A percentile compares a stretch with the other conserved stretches of the same genome.
phyloP scores from a whole-genome alignment of 2,329 filamentous ascomycete genomes.

The Colletotrichum sp. region DNA sequence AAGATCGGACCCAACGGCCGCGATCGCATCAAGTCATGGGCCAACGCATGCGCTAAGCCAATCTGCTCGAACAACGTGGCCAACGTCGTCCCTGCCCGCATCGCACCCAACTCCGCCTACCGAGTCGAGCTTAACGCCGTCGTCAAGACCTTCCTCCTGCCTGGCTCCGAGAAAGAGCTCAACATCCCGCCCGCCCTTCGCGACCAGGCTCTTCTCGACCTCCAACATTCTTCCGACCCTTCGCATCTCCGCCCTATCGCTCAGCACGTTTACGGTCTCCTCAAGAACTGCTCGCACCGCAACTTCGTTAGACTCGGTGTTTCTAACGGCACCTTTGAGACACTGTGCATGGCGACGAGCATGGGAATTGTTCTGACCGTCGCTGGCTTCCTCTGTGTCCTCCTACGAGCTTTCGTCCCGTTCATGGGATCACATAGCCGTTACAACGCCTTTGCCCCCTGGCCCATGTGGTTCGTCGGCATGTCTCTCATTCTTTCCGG shows the following conservation, averaged over 20 bases:
- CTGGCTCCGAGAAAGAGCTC: constrained; percentile 48
- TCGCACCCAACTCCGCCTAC: constrained; percentile 14
- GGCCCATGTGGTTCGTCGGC: constrained; percentile 52
- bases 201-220: constrained; percentile 37
- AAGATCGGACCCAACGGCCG: constrained; percentile 12
- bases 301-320: constrained; percentile 59
- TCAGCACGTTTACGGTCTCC: constrained; percentile 50
- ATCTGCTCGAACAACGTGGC: constrained; percentile 2
- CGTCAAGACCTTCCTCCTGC: constrained; percentile 43
- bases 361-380: constrained; percentile 45
- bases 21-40: constrained; percentile 27
- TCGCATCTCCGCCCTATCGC: constrained; percentile 44
- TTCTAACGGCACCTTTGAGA: constrained; percentile 55
- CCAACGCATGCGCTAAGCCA: constrained; percentile 16
- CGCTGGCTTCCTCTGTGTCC: constrained; percentile 42
- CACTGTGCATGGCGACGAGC: constrained; percentile 48
- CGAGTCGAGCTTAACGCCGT: constrained; percentile 42
- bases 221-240: constrained; percentile 41
- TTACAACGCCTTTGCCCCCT: constrained; percentile 45
- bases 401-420: constrained; percentile 44
- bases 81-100: constrained; percentile 14
- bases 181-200: constrained; percentile 50
- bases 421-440: constrained; percentile 41
- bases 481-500: constrained; percentile 47
- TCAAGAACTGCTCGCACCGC: constrained; percentile 52